Evolutionary conservation across 345 rosid species (phyloP).

Genomic region (Abelmoschus esculentus): DNA sequence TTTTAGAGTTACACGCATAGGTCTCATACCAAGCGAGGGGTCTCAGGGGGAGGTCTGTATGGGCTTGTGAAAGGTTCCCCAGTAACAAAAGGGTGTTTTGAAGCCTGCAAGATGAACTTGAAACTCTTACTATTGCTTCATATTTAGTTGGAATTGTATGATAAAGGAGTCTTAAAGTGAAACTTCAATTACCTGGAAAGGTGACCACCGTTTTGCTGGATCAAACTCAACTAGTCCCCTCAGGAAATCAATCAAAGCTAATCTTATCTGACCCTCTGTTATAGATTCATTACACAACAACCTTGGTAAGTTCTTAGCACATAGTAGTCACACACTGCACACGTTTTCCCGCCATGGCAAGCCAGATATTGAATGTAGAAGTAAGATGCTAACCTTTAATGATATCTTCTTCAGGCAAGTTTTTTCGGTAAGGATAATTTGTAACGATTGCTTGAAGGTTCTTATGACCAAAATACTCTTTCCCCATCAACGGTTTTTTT

Average conservation of each 20-base stretch:
- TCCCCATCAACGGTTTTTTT: slow-evolving; percentile 79
- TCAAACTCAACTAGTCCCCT: slow-evolving; percentile 98
- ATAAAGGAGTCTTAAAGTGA: slow-evolving; percentile 13
- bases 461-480: slow-evolving; percentile 89
- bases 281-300: slow-evolving; percentile 14
- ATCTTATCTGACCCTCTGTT: slow-evolving; percentile 77
- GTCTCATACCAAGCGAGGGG: slow-evolving; percentile 72
- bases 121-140: background rate
- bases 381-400: slow-evolving; percentile 53
- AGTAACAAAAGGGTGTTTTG: slow-evolving; percentile 95
- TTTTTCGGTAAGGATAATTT: slow-evolving; percentile 78
- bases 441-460: slow-evolving; percentile 85
- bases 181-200: slow-evolving; percentile 67
- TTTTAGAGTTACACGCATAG: background rate
- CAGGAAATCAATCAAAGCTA: slow-evolving; percentile 93
- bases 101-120: slow-evolving; percentile 56
- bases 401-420: slow-evolving; percentile 69
- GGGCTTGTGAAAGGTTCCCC: slow-evolving; percentile 96
- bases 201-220: slow-evolving; percentile 99
- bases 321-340: slow-evolving; percentile 8
- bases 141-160: slow-evolving; percentile 4
- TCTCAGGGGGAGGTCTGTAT: slow-evolving; percentile 73
- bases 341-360: background rate
- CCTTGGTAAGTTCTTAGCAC: slow-evolving; percentile 17
- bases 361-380: slow-evolving; percentile 12